These are phyloP conservation scores for Talaromyces liani DNA, from an alignment of 495 filamentous ascomycete species.

Conservation along the genomic window DNA sequence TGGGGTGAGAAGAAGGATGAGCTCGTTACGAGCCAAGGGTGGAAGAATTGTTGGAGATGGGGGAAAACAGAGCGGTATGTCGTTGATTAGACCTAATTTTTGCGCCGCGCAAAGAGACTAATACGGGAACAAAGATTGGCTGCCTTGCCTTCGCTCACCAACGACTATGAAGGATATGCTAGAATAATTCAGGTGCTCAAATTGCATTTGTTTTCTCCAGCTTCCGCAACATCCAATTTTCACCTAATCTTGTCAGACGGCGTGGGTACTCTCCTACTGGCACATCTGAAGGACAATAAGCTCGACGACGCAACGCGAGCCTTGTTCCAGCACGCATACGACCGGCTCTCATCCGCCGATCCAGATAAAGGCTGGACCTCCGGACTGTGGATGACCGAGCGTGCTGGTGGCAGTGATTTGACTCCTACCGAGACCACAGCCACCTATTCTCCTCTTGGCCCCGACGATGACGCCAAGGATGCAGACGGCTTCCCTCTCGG, in stretches of 20 bases:
- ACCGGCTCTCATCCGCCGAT: slow-evolving; percentile 44
- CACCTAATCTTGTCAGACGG: slow-evolving; percentile 33
- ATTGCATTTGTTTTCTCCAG: slow-evolving; percentile 52
- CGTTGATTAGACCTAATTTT: slow-evolving; percentile 8
- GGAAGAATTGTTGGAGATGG: slow-evolving; percentile 9
- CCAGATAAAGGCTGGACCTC: slow-evolving; percentile 53
- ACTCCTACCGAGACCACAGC: slow-evolving; percentile 52
- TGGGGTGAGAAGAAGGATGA: slow-evolving; percentile 14
- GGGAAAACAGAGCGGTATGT: slow-evolving; percentile 15
- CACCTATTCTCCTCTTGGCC: slow-evolving; percentile 19
- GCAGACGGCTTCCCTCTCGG: slow-evolving; percentile 41
- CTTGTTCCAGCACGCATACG: slow-evolving; percentile 45
- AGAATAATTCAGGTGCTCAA: slow-evolving; percentile 51
- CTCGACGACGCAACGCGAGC: slow-evolving; percentile 11
- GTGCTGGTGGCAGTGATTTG: slow-evolving; percentile 56
- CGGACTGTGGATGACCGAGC: slow-evolving; percentile 71
- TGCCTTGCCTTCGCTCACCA: slow-evolving; percentile 6
- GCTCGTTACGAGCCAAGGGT: slow-evolving; percentile 14
- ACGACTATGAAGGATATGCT: slow-evolving; percentile 31
- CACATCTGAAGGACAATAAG: slow-evolving; percentile 32
- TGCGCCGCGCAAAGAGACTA: slow-evolving; percentile 15
- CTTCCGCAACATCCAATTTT: slow-evolving; percentile 38
- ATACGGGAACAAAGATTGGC: slow-evolving; percentile 20
- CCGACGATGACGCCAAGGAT: slow-evolving; percentile 9
- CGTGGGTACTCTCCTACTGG: slow-evolving; percentile 45